Conservation (phyloP, 2,329 filamentous ascomycete species). For the Colletotrichum sp. region DNA sequence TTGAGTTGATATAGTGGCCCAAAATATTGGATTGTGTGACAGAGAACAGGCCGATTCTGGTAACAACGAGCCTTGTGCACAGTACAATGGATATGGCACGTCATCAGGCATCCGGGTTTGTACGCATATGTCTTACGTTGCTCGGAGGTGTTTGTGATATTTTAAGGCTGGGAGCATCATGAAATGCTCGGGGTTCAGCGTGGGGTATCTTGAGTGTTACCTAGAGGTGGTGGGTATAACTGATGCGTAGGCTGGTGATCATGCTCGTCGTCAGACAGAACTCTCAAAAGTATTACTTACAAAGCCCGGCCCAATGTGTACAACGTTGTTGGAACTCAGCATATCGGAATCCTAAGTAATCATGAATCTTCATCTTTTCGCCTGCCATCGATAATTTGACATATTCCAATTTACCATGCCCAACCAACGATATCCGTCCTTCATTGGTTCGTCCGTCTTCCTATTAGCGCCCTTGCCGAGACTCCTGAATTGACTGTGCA, state of each 20-base stretch:
- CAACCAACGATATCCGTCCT: rapidly evolving
- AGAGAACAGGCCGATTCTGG: background rate
- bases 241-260: background rate
- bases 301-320: background rate
- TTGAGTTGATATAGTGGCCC: background rate
- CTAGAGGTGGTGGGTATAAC: background rate
- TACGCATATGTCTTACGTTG: background rate
- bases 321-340: background rate
- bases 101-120: background rate
- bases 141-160: background rate
- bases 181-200: background rate
- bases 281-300: background rate
- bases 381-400: background rate
- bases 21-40: background rate
- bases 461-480: background rate
- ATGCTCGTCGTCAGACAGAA: background rate
- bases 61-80: background rate
- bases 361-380: background rate
- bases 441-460: background rate
- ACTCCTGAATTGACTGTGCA: background rate
- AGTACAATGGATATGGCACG: background rate
- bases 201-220: background rate
- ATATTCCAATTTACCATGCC: background rate
- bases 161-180: background rate
- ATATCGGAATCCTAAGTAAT: background rate